Evolutionary conservation across 2,329 filamentous ascomycete genomes (phyloP).

Genomic region (Fusarium cyanostomum): DNA sequence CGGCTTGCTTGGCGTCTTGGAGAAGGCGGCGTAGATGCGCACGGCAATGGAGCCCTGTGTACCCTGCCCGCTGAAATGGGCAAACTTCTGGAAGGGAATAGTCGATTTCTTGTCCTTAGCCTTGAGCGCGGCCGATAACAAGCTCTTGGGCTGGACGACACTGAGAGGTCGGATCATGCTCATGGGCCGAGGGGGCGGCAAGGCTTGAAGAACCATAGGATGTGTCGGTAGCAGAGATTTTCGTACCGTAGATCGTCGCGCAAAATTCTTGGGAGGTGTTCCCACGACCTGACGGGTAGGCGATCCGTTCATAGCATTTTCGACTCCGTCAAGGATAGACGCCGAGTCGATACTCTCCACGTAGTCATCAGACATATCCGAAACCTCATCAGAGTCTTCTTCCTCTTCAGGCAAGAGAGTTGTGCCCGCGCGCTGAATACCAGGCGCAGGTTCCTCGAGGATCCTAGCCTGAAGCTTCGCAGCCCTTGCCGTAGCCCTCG

Average conservation of each 20-base stretch:
- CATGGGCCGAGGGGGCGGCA: conserved; percentile 76
- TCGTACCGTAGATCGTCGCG: conserved; percentile 70
- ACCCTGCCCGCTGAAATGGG: conserved; percentile 78
- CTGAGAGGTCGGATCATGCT: conserved; percentile 72
- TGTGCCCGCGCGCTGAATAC: conserved; percentile 57
- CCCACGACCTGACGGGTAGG: conserved; percentile 68
- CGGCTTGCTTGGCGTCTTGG: conserved; percentile 69
- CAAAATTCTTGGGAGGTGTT: conserved; percentile 69
- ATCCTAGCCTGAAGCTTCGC: conserved; percentile 52
- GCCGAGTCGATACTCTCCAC: conserved; percentile 75
- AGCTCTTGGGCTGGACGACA: conserved; percentile 73
- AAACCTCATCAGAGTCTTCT: conserved; percentile 69
- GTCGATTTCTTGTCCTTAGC: conserved; percentile 74
- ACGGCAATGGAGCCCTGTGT: conserved; percentile 80
- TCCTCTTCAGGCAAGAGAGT: conserved; percentile 66
- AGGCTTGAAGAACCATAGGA: conserved; percentile 67
- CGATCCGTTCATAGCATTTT: conserved; percentile 65
- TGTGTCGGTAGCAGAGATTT: conserved; percentile 67
- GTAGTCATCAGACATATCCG: conserved; percentile 72
- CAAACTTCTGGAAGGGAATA: conserved; percentile 80
- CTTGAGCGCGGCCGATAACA: conserved; percentile 76
- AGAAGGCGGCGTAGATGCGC: conserved; percentile 80
- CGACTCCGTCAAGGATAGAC: conserved; percentile 74
- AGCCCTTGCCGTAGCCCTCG: conserved; percentile 62
- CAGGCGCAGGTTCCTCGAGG: conserved; percentile 50